Conservation (phyloP, 2,329 filamentous ascomycete genomes). For the Beauveria sp. region DNA sequence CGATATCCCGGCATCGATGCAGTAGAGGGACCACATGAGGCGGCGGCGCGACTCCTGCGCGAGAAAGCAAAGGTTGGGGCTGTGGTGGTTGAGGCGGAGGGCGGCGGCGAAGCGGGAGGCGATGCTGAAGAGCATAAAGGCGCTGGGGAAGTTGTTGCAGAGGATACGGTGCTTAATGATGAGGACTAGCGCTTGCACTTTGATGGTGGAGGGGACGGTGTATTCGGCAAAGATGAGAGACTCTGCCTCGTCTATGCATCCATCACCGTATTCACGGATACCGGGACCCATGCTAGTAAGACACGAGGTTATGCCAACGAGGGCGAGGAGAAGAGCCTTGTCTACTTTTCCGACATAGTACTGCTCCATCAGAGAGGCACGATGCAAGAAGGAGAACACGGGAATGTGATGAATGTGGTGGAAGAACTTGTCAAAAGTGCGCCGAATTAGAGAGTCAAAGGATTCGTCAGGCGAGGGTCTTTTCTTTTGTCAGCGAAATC, state of each 20-base stretch:
- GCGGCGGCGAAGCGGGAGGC: constrained; percentile 36
- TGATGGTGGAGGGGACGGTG: constrained; percentile 48
- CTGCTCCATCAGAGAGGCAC: constrained; percentile 51
- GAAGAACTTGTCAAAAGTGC: constrained; percentile 50
- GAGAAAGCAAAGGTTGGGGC: constrained; percentile 30
- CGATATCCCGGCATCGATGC: constrained; percentile 34
- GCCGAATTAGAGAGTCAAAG: constrained; percentile 41
- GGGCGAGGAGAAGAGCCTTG: constrained; percentile 42
- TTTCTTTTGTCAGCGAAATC: constrained; percentile 15
- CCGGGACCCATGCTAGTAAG: constrained; percentile 47
- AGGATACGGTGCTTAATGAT: constrained; percentile 38
- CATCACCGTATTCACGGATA: constrained; percentile 43
- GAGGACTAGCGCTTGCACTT: constrained; percentile 41
- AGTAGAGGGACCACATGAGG: constrained; percentile 37
- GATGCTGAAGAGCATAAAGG: constrained; percentile 36
- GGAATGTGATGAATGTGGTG: constrained; percentile 52
- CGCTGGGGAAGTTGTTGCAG: constrained; percentile 34
- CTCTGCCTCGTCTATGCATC: constrained; percentile 48
- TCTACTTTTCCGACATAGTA: constrained; percentile 51
- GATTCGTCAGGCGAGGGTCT: constrained; percentile 32
- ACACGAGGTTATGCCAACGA: constrained; percentile 48
- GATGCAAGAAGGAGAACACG: constrained; percentile 51
- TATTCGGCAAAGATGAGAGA: constrained; percentile 44
- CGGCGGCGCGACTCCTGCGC: constrained; percentile 35
- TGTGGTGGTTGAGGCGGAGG: constrained; percentile 35